Base-by-base conservation (phyloP, 1,139 yeast species). In the Magnusiomyces suaveolens region DNA sequence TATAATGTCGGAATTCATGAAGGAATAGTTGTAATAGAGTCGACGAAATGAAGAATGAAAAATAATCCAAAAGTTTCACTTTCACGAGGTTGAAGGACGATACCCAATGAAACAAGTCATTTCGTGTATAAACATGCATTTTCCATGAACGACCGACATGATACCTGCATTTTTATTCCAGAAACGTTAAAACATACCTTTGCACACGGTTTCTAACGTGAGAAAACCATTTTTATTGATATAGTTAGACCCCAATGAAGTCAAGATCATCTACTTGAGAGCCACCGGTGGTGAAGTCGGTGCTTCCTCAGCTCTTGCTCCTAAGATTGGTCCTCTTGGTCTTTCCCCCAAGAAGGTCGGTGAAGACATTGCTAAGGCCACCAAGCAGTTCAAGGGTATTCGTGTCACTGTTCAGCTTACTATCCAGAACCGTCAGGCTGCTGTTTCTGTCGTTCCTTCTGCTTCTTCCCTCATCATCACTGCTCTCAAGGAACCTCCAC, bases 231-330 rank as follows among this genome's bases (percentile, higher is more conserved):
- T 39, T 26, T 29, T 38, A 18, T 39, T 32, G 36, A 12, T 29
- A 29, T 51, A 92, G 83, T 82, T 90, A 81, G 98, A 92, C 79
- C 99, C 99, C 75, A 79, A 70, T 81, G 98, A 92, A 87, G 96
- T 92, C 75, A 90, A 90, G 80, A 88, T 81, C 87, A 83, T 92
- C 81, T 92, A 90, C 89, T 82, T 92, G 79, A 88, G 98, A 87
- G 97, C 98, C 78, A 95, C 90, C 69, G 99, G 98, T 86, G 98
- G 99, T 83, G 99, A 92, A 83, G 95, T 94, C 72, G 98, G 97
- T 83, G 96, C 97, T 73, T 90, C 98, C 64, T 87, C 98, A 67
- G 96, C 98, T 66, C 87, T 94, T 73, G 98, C 98, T 70, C 98
- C 98, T 76, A 92, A 92, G 89, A 92, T 92, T 75, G 99, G 99